Evolutionary conservation across 2,329 filamentous ascomycete genomes (phyloP), one percentile per base, ranked within the genome.

Genomic region (Mycosphaerelloides madeirae): DNA sequence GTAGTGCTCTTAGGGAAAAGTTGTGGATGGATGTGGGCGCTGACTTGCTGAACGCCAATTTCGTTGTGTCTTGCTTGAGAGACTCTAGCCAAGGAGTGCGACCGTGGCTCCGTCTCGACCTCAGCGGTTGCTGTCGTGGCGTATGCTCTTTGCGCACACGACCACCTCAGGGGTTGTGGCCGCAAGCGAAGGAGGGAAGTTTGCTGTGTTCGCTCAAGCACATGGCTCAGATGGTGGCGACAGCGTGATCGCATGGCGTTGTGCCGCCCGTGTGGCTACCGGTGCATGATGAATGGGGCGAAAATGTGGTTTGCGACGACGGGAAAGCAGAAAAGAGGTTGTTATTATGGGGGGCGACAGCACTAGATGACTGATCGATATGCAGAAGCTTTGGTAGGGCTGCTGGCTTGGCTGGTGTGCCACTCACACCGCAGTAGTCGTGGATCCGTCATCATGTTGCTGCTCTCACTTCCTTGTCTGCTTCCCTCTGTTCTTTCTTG

Each of bases 1-100:
- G 79, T 71, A 3, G 62, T 66, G 18, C 65, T 61, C 9, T 74
- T 67, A 31, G 73, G 69, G 61, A 98, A 98, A 32, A 98, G 71
- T 67, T 97, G 93, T 1, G 78, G 64, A 65, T 91, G 87, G 34
- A 98, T 76, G 71, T 90, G 78, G 47, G 77, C 75, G 73, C 89
- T 96, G 56, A 98, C 73, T 61, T 97, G 91, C 69, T 98, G 93
- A 31, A 98, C 87, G 41, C 87, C 88, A 58, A 98, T 90, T 56
- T 94, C 86, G 68, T 94, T 98, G 72, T 85, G 87, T 54, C 93
- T 82, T 38, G 87, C 74, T 44, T 77, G 68, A 6, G 72, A 68
- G n/a, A 66, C 46, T 15, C 60, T 48, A 1, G 59, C 52, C n/a
- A 65, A 41, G 38, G 53, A 49, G 15, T 36, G 48, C 20, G 44